Conservation (phyloP, 1,284 basidiomycete genomes). For the Vanrija sp. region DNA sequence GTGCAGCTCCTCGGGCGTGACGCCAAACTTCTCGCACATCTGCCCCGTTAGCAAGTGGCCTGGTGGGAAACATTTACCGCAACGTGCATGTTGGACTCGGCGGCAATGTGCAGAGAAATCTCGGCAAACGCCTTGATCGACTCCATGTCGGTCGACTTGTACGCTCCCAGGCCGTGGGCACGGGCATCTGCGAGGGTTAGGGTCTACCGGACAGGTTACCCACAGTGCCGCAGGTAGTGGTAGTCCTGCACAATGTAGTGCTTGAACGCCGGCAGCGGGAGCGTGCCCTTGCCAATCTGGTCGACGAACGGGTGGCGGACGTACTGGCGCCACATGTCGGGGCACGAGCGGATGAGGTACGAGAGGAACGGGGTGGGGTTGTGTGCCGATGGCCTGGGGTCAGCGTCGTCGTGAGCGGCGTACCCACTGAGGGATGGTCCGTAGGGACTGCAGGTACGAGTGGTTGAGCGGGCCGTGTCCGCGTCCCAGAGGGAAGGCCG, state of each 20-base stretch:
- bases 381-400: conserved; percentile 55
- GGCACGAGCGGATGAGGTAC: conserved; percentile 61
- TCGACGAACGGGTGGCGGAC: conserved; percentile 74
- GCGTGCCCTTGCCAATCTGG: conserved; percentile 66
- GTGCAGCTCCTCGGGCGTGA: conserved; percentile 60
- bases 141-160: conserved; percentile 66
- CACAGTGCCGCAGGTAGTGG: conserved; percentile 51
- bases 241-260: conserved; percentile 74
- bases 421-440: conserved; percentile 60
- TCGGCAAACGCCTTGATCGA: conserved; percentile 64
- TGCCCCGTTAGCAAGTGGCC: conserved; percentile 13
- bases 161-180: conserved; percentile 62
- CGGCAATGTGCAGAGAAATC: conserved; percentile 63
- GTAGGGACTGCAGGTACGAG: conserved; percentile 59
- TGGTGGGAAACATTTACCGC: conserved; percentile 37
- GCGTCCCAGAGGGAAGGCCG: conserved; percentile 65
- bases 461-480: conserved; percentile 89
- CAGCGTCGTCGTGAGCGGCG: not conserved
- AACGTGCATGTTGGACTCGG: conserved; percentile 70
- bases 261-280: conserved; percentile 64
- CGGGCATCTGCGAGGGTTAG: conserved; percentile 45
- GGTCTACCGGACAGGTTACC: conserved; percentile 1
- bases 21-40: conserved; percentile 67
- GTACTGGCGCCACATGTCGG: conserved; percentile 55
- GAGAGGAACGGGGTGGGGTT: conserved; percentile 67